Evolutionary conservation across 768 basidiomycete species (phyloP).

Genomic region (Amanita inopinata): DNA sequence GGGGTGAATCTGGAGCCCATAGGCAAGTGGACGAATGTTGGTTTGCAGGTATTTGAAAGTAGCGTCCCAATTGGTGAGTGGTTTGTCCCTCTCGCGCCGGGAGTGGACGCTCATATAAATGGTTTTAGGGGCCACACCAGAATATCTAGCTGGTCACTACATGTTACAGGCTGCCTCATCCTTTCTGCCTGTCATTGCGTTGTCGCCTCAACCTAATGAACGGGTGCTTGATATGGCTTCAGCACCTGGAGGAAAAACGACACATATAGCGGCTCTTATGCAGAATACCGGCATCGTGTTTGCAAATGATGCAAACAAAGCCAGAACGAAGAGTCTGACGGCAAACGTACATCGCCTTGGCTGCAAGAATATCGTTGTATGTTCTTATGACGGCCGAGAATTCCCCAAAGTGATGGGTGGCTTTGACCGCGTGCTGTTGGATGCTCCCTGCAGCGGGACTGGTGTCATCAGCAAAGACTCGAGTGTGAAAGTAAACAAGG

Average conservation of each 20-base stretch:
- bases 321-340: conserved; percentile 89
- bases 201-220: conserved; percentile 86
- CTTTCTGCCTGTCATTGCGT: conserved; percentile 97
- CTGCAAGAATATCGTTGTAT: conserved; percentile 96
- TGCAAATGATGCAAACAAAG: conserved; percentile 94
- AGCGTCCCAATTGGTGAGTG: conserved; percentile 85
- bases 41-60: conserved; percentile 96
- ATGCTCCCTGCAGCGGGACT: conserved; percentile 96
- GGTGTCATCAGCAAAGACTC: conserved; percentile 98
- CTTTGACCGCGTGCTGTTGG: conserved; percentile 93
- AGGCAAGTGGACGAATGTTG: conserved; percentile 99
- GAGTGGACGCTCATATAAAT: too few relatives aligned
- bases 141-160: conserved; percentile 98
- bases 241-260: conserved; percentile 96
- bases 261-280: conserved; percentile 92
- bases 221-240: conserved; percentile 98
- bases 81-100: too few relatives aligned
- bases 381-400: conserved; percentile 94
- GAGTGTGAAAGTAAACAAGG: conserved; percentile 98
- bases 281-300: conserved; percentile 98
- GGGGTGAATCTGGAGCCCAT: conserved; percentile 98
- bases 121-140: conserved; percentile 93
- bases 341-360: conserved; percentile 96
- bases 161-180: conserved; percentile 99
- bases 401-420: conserved; percentile 99